phyloP scores from a whole-genome alignment of 148 eudicot genomes.

The Silene latifolia region DNA sequence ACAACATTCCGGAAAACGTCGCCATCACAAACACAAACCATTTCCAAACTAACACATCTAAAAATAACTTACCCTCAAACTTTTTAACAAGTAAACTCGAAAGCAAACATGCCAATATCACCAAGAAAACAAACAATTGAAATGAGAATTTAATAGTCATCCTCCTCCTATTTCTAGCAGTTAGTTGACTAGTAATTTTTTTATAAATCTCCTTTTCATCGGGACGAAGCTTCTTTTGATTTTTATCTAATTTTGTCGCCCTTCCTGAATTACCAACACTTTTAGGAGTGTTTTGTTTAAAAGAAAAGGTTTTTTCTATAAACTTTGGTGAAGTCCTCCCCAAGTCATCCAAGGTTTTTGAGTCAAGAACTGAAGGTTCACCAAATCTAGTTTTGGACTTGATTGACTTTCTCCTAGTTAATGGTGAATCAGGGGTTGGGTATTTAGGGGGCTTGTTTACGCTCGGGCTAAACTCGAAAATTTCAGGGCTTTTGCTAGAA shows the following conservation, averaged over 20 bases:
- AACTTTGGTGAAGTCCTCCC: neutral
- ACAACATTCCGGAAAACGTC: constrained; percentile 66
- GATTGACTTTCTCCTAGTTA: neutral
- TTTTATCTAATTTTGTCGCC: constrained; percentile 9
- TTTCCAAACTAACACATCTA: constrained; percentile 61
- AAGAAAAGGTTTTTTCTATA: neutral
- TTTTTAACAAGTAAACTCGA: constrained; percentile 43
- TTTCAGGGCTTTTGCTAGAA: constrained; percentile 40
- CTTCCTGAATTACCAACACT: constrained; percentile 20
- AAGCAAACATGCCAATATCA: constrained; percentile 40
- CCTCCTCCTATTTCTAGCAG: constrained; percentile 40
- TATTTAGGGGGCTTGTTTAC: constrained; percentile 48
- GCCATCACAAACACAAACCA: constrained; percentile 68
- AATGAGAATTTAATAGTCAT: constrained; percentile 51
- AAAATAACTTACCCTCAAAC: constrained; percentile 29
- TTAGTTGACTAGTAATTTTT: constrained; percentile 52
- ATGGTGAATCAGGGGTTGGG: constrained; percentile 26
- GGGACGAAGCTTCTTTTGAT: constrained; percentile 31
- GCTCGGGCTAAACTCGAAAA: constrained; percentile 37
- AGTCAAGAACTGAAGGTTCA: neutral
- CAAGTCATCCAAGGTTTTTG: neutral
- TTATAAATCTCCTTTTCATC: constrained; percentile 70
- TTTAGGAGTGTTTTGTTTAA: constrained; percentile 27
- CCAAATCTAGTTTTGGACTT: neutral
- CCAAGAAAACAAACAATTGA: constrained; percentile 45